phyloP scores from a whole-genome alignment of 2,329 filamentous ascomycete genomes.

The Trichophyton simii region DNA sequence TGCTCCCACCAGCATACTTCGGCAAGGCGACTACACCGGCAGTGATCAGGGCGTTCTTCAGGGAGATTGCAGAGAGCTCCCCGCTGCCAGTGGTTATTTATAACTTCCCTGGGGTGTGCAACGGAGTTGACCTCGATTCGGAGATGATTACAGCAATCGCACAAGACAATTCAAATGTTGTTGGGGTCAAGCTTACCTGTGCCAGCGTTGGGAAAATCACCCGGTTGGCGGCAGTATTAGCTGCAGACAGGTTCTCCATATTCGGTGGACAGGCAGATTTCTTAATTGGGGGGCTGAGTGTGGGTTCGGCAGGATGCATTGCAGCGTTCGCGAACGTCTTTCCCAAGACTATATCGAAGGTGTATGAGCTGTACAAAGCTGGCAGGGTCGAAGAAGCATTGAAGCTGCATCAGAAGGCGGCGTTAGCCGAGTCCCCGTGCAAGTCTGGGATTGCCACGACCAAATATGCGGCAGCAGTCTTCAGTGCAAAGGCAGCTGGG shows the following conservation, averaged over 20 bases:
- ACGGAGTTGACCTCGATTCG: slow-evolving; percentile 56
- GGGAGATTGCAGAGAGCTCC: slow-evolving; percentile 41
- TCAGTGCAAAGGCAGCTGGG: slow-evolving; percentile 46
- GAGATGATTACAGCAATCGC: slow-evolving; percentile 47
- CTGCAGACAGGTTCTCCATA: slow-evolving; percentile 48
- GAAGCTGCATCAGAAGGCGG: slow-evolving; percentile 47
- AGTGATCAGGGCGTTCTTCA: slow-evolving; percentile 49
- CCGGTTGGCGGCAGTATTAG: slow-evolving; percentile 41
- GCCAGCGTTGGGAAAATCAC: slow-evolving; percentile 50
- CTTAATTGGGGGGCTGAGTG: slow-evolving; percentile 43
- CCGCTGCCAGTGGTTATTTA: slow-evolving; percentile 51
- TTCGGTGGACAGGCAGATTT: slow-evolving; percentile 66
- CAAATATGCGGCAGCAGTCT: slow-evolving; percentile 55
- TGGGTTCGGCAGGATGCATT: slow-evolving; percentile 44
- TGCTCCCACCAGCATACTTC: slow-evolving; percentile 54
- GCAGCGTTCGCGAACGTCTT: slow-evolving; percentile 47
- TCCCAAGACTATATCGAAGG: slow-evolving; percentile 42
- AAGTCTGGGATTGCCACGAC: slow-evolving; percentile 55
- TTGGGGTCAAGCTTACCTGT: slow-evolving; percentile 55
- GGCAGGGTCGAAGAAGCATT: slow-evolving; percentile 49
- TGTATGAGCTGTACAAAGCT: slow-evolving; percentile 50
- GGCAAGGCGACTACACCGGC: slow-evolving; percentile 47
- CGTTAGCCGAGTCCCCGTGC: slow-evolving; percentile 52
- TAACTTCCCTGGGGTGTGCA: slow-evolving; percentile 58
- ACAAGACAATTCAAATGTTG: slow-evolving; percentile 38